These are phyloP conservation scores for Penicillium bovifimosum DNA, from an alignment of 495 filamentous ascomycete species.

Conservation along the genomic window DNA sequence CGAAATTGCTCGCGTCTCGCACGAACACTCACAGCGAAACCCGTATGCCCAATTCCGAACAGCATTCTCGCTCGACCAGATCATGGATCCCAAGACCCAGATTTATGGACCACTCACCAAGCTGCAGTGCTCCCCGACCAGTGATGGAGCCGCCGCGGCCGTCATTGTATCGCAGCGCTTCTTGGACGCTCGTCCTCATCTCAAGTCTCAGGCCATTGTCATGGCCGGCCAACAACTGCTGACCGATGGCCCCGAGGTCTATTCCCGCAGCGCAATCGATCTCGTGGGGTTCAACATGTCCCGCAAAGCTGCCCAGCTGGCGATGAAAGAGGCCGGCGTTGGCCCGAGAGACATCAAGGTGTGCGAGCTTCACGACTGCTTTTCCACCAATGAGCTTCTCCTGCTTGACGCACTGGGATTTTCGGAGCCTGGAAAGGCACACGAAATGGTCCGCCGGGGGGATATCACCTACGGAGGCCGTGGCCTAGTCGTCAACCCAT, in stretches of 20 bases:
- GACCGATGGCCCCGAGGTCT: conserved; percentile 73
- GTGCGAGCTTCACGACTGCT: conserved; percentile 92
- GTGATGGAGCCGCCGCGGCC: conserved; percentile 82
- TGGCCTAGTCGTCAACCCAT: conserved; percentile 74
- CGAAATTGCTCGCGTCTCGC: conserved; percentile 79
- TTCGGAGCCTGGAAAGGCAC: conserved; percentile 70
- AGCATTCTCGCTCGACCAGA: conserved; percentile 79
- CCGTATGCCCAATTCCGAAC: conserved; percentile 93
- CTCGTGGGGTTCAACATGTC: conserved; percentile 85
- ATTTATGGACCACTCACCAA: conserved; percentile 75
- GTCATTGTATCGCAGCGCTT: conserved; percentile 83
- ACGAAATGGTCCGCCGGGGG: conserved; percentile 82
- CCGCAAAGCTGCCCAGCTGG: conserved; percentile 57
- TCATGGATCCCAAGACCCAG: conserved; percentile 60
- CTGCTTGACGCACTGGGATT: conserved; percentile 78
- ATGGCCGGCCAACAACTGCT: conserved; percentile 81
- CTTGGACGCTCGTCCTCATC: conserved; percentile 72
- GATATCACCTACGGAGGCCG: conserved; percentile 88
- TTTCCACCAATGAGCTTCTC: conserved; percentile 87
- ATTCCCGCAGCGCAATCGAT: conserved; percentile 71
- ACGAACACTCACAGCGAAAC: conserved; percentile 69
- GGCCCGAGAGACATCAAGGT: conserved; percentile 65
- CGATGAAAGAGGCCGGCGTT: conserved; percentile 67
- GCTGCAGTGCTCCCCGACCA: conserved; percentile 79
- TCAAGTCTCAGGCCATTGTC: conserved; percentile 69